Conservation (phyloP, 257 asterid genomes). For the Verbena officinalis region DNA sequence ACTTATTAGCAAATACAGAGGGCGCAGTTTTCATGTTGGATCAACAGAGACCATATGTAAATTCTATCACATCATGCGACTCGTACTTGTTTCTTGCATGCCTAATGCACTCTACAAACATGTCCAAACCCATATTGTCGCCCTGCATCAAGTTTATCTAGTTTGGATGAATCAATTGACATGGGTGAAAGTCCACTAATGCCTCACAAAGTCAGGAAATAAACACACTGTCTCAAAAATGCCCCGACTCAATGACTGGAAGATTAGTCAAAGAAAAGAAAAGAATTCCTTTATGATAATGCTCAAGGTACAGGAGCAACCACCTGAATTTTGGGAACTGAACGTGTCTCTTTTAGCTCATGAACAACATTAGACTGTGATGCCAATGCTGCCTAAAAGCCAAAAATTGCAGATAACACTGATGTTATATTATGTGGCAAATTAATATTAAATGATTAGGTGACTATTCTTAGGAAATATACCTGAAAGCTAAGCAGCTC, state of each 20-base stretch:
- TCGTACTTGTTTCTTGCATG: background rate
- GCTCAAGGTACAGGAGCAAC: slow-evolving; percentile 20
- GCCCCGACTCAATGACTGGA: slow-evolving; percentile 8
- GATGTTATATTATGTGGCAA: slow-evolving; percentile 13
- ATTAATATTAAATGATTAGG: slow-evolving; percentile 20
- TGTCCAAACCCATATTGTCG: too few species aligned
- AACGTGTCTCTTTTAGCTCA: slow-evolving; percentile 68
- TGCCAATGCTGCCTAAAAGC: slow-evolving; percentile 81
- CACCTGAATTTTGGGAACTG: slow-evolving; percentile 62
- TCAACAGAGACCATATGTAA: too few species aligned
- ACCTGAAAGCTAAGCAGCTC: slow-evolving; percentile 87
- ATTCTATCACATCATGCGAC: too few species aligned
- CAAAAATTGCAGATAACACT: slow-evolving; percentile 19
- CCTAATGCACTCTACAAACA: slow-evolving; percentile 10
- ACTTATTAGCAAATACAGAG: background rate
- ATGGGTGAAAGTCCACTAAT: slow-evolving; percentile 4
- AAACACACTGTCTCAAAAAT: background rate
- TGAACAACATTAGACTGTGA: slow-evolving; percentile 57
- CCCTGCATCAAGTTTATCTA: too few species aligned
- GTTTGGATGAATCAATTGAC: background rate
- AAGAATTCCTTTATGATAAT: background rate
- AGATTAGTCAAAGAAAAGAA: slow-evolving; percentile 4
- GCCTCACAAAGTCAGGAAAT: slow-evolving; percentile 6
- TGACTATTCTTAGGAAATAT: slow-evolving; percentile 22
- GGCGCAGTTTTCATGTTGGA: background rate